Evolutionary conservation across 2,329 filamentous ascomycete species (phyloP).

Genomic region (Huntiella savannae): DNA sequence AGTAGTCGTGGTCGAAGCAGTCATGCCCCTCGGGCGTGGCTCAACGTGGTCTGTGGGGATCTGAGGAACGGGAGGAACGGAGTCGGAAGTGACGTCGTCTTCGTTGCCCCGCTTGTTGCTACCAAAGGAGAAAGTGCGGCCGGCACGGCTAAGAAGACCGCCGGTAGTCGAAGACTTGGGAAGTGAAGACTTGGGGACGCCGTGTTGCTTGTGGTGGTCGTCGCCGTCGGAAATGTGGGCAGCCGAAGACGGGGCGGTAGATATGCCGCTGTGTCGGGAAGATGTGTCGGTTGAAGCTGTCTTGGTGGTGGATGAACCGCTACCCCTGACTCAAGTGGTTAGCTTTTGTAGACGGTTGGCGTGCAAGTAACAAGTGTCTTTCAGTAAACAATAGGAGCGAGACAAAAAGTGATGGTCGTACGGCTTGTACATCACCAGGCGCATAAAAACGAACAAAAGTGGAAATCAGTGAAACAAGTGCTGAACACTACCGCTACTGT

Average conservation of each 20-base stretch:
- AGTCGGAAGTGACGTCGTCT: constrained; percentile 11
- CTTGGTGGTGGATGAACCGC: constrained; percentile 39
- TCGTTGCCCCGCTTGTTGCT: constrained; percentile 25
- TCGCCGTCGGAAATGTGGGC: constrained; percentile 15
- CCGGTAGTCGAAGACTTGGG: constrained; percentile 29
- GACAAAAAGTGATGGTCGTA: too few relatives aligned
- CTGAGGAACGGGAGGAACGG: constrained; percentile 17
- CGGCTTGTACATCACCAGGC: too few relatives aligned
- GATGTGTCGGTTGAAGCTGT: constrained; percentile 40
- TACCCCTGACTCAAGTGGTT: constrained; percentile 13
- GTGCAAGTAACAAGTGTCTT: too few relatives aligned
- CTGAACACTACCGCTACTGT: too few relatives aligned
- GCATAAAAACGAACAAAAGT: too few relatives aligned
- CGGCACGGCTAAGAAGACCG: constrained; percentile 35
- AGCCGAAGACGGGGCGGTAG: constrained; percentile 40
- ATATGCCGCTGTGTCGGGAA: constrained; percentile 41
- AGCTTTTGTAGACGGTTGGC: constrained; percentile 1
- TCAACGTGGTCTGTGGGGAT: constrained; percentile 10
- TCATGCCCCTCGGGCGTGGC: constrained; percentile 6
- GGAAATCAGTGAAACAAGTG: too few relatives aligned
- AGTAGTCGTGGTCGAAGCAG: constrained; percentile 9
- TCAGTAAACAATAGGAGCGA: too few relatives aligned
- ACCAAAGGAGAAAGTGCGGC: constrained; percentile 40
- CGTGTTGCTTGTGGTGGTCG: constrained; percentile 2
- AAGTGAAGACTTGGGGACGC: constrained; percentile 18